A percentile compares a stretch with the other conserved stretches of the same genome.
phyloP scores from a whole-genome alignment of 129 eudicot genomes.

The Escallonia herrerae region DNA sequence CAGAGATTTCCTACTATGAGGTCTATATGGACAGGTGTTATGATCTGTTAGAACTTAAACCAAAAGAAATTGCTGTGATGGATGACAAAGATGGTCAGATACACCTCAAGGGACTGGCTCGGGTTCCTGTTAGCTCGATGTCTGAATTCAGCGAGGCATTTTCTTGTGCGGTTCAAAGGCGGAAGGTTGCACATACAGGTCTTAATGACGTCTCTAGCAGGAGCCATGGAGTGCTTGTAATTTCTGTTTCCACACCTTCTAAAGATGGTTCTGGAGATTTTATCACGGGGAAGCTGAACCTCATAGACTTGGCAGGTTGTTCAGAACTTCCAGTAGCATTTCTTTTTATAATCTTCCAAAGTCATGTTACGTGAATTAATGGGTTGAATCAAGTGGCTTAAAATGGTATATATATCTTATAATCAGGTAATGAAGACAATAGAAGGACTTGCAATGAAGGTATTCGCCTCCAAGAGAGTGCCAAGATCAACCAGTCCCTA shows the following conservation, averaged over 20 bases:
- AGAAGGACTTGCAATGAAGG: constrained; percentile 75
- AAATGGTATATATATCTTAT: neutral
- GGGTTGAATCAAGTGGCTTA: neutral
- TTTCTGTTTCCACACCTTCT: constrained; percentile 40
- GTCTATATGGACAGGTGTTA: constrained; percentile 84
- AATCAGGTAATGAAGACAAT: constrained; percentile 89
- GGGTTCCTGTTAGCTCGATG: constrained; percentile 51
- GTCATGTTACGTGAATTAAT: neutral
- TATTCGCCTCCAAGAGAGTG: constrained; percentile 81
- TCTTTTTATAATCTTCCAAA: neutral
- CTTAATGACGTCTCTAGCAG: constrained; percentile 92
- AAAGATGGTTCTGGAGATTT: constrained; percentile 23
- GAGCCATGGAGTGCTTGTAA: constrained; percentile 80
- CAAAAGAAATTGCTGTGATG: constrained; percentile 51
- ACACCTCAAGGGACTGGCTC: constrained; percentile 67
- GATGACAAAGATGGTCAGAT: constrained; percentile 67
- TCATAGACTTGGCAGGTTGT: constrained; percentile 94
- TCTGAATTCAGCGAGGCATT: constrained; percentile 52
- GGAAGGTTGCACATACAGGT: constrained; percentile 82
- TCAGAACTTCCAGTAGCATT: neutral
- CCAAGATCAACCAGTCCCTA: constrained; percentile 84
- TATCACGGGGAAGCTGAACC: constrained; percentile 70
- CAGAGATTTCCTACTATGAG: constrained; percentile 79
- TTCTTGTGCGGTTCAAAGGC: constrained; percentile 52
- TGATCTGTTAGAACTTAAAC: constrained; percentile 66